Evolutionary conservation across 257 asterid genomes (phyloP).

Genomic region (Prunella vulgaris): DNA sequence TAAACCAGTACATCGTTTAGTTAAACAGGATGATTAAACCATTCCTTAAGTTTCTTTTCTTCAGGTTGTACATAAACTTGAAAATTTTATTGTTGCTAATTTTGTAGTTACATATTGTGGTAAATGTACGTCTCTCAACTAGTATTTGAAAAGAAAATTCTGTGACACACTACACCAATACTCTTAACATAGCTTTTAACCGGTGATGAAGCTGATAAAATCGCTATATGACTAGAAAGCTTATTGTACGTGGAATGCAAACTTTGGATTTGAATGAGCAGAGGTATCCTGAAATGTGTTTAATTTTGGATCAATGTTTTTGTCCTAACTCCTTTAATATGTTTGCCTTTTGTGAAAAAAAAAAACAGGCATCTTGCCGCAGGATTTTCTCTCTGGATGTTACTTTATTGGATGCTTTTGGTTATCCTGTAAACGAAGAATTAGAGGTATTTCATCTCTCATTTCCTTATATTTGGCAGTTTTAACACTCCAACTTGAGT

Average conservation of each 20-base stretch:
- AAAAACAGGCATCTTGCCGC: slow-evolving; percentile 79
- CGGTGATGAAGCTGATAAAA: not conserved
- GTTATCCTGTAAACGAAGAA: slow-evolving; percentile 51
- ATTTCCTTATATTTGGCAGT: not conserved
- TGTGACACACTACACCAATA: not conserved
- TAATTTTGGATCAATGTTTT: not conserved
- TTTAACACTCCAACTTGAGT: not conserved
- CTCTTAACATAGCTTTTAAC: not conserved
- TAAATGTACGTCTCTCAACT: not conserved
- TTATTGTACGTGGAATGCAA: not conserved
- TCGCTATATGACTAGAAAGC: not conserved
- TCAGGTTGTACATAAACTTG: not conserved
- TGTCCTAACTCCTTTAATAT: slow-evolving; percentile 11
- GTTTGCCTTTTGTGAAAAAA: not conserved
- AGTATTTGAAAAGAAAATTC: not conserved
- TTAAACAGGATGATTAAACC: not conserved
- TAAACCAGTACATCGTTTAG: not conserved
- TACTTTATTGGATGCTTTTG: slow-evolving; percentile 53
- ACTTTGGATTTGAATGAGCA: slow-evolving; percentile 8
- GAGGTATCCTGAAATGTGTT: not conserved
- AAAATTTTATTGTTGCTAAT: not conserved
- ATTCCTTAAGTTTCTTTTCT: not conserved
- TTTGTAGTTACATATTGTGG: not conserved
- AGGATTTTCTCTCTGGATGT: slow-evolving; percentile 78
- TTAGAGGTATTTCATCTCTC: slow-evolving; percentile 52